Percentiles rank a stretch among this genome's conserved stretches.
These are phyloP conservation scores for Clavulina sp. DNA, from an alignment of 768 basidiomycete genomes.

Conservation along the genomic window DNA sequence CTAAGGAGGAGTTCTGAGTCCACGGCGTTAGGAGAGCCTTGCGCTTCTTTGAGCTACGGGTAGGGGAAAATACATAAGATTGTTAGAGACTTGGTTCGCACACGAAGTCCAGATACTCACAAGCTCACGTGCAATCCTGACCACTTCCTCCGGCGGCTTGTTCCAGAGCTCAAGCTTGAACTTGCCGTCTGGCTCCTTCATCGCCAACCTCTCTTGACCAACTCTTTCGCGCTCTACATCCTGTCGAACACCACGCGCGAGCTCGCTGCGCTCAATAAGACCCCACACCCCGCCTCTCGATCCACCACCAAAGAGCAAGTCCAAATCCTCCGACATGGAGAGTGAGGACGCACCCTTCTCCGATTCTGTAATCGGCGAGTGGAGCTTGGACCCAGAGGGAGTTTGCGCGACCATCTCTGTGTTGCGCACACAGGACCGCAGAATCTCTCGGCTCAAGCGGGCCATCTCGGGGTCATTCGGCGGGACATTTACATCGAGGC, in stretches of 20 bases:
- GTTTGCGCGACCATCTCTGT: slow-evolving; percentile 48
- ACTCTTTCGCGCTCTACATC: slow-evolving; percentile 18
- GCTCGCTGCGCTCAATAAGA: slow-evolving; percentile 71
- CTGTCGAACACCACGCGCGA: slow-evolving; percentile 36
- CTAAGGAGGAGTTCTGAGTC: slow-evolving; percentile 6
- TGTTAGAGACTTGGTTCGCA: not conserved
- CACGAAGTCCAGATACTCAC: not conserved
- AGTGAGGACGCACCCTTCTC: slow-evolving; percentile 12
- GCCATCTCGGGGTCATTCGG: slow-evolving; percentile 70
- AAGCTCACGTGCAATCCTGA: slow-evolving; percentile 13
- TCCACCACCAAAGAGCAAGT: slow-evolving; percentile 23
- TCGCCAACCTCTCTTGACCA: slow-evolving; percentile 15
- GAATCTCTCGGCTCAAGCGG: slow-evolving; percentile 72
- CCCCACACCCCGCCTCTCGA: slow-evolving; percentile 60
- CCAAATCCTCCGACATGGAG: slow-evolving; percentile 12
- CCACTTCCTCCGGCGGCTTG: slow-evolving; percentile 17
- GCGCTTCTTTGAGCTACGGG: not conserved
- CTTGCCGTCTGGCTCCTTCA: slow-evolving; percentile 17
- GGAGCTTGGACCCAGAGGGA: not conserved
- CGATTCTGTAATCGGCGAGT: not conserved
- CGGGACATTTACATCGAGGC: slow-evolving; percentile 84
- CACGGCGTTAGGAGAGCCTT: not conserved
- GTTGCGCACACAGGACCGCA: slow-evolving; percentile 81
- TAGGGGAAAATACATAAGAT: not conserved
- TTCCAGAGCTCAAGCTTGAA: slow-evolving; percentile 21